These are phyloP conservation scores for Phlebiopsis flavidoalba DNA, from an alignment of 768 basidiomycete genomes.

Conservation along the genomic window DNA sequence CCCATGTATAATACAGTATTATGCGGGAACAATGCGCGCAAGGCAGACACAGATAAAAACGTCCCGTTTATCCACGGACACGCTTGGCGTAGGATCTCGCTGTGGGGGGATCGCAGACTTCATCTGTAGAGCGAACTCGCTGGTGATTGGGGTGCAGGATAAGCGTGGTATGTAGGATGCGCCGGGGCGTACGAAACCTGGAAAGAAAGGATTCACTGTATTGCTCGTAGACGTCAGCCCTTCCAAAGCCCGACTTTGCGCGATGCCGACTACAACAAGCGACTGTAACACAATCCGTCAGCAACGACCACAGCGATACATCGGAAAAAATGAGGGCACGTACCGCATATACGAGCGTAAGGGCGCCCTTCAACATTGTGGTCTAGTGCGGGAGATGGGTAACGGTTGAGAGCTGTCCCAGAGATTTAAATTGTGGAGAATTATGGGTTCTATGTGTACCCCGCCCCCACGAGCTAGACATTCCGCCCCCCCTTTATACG, in stretches of 20 bases:
- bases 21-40: background rate
- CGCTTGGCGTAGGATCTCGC: background rate
- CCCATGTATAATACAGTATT: background rate
- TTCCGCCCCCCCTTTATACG: background rate
- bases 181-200: background rate
- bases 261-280: background rate
- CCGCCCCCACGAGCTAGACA: background rate
- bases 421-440: background rate
- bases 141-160: background rate
- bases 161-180: too few species aligned
- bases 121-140: background rate
- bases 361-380: conserved; percentile 2
- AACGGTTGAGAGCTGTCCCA: background rate
- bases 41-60: too few species aligned
- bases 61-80: background rate
- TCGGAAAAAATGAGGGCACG: background rate
- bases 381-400: background rate
- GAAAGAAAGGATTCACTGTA: background rate
- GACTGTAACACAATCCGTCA: background rate
- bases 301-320: background rate
- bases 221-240: background rate
- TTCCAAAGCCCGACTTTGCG: background rate
- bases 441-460: background rate
- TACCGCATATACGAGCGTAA: background rate
- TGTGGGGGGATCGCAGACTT: background rate